Percentiles rank a stretch among this genome's conserved stretches.
These are phyloP conservation scores for Cladophialophora exuberans DNA, from an alignment of 2,329 filamentous ascomycete species.

Conservation along the genomic window DNA sequence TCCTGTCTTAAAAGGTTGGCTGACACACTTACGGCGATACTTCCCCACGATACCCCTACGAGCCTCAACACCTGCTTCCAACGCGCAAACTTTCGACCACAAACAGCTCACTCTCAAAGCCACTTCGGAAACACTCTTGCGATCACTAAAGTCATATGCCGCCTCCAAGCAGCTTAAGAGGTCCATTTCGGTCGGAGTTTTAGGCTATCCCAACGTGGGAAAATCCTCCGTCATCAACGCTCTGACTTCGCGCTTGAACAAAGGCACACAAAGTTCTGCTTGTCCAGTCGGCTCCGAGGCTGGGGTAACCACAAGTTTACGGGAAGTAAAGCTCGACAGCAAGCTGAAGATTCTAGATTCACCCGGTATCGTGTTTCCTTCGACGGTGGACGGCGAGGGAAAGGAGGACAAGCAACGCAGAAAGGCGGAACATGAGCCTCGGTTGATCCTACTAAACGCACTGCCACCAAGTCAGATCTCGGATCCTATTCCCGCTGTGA, in stretches of 20 bases:
- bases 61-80: constrained; percentile 78
- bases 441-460: constrained; percentile 85
- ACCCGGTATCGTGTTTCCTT: constrained; percentile 91
- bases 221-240: constrained; percentile 98
- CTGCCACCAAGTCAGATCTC: constrained; percentile 92
- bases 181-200: constrained; percentile 86
- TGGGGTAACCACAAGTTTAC: constrained; percentile 85
- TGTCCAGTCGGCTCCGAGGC: constrained; percentile 91
- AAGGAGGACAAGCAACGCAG: constrained; percentile 57
- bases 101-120: constrained; percentile 83
- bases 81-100: constrained; percentile 91
- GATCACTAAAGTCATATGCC: constrained; percentile 86
- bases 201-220: constrained; percentile 94
- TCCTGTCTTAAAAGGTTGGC: constrained; percentile 80
- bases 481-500: constrained; percentile 86
- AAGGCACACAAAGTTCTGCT: constrained; percentile 62
- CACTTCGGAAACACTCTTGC: constrained; percentile 83
- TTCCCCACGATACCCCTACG: constrained; percentile 91
- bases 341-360: constrained; percentile 93
- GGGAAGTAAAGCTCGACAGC: constrained; percentile 90
- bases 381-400: constrained; percentile 50
- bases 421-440: constrained; percentile 74
- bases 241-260: constrained; percentile 74
- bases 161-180: constrained; percentile 83
- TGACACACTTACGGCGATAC: constrained; percentile 79